Percentiles rank a stretch among this genome's conserved stretches.
These are phyloP conservation scores for Camellia oleifera DNA, from an alignment of 179 eudicot genomes.

Conservation along the genomic window DNA sequence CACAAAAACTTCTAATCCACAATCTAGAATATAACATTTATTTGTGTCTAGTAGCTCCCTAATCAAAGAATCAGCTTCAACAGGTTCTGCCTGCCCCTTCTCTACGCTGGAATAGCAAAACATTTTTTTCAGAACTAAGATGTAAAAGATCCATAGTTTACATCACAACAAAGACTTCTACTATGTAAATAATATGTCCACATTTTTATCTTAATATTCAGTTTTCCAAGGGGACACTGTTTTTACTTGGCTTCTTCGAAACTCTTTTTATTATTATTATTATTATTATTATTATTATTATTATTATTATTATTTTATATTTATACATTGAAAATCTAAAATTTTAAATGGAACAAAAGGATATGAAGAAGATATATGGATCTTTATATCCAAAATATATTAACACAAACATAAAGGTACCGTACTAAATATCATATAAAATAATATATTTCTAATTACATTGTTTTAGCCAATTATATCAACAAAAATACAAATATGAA, in stretches of 20 bases:
- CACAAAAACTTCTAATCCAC: constrained; percentile 76
- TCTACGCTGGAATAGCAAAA: constrained; percentile 52
- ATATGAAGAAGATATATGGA: neutral
- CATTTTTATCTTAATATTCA: neutral
- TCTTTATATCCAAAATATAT: neutral
- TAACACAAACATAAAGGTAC: neutral
- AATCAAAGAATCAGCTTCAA: constrained; percentile 64
- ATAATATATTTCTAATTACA: neutral
- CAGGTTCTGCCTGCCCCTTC: constrained; percentile 67
- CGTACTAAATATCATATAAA: neutral
- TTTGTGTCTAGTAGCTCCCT: constrained; percentile 73
- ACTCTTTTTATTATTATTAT: neutral
- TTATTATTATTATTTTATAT: neutral
- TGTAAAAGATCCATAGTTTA: neutral
- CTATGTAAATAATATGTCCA: neutral
- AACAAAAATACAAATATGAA: neutral
- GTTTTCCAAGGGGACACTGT: neutral
- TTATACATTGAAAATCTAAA: neutral
- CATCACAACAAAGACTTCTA: neutral
- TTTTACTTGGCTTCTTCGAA: neutral
- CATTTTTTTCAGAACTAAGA: constrained; percentile 14
- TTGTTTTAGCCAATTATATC: neutral
- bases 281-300: neutral
- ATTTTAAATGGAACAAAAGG: neutral
- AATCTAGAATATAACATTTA: constrained; percentile 82